These are phyloP conservation scores for Talaromyces piceae DNA, from an alignment of 2,329 filamentous ascomycete genomes.

Conservation along the genomic window DNA sequence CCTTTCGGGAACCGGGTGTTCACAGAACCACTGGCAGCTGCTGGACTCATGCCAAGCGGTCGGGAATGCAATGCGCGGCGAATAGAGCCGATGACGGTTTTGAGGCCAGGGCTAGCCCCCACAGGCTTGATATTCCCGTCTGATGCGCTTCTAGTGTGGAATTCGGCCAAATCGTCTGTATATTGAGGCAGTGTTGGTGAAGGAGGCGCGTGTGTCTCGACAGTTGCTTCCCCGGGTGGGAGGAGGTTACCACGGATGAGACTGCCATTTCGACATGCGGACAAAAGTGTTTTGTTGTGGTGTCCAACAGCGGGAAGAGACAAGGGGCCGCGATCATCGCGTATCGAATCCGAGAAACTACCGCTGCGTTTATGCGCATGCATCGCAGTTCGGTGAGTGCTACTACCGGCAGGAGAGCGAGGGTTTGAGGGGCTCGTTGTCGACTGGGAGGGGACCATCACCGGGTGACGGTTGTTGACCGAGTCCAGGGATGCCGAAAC, in stretches of 20 bases:
- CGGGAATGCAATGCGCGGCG: conserved; percentile 68
- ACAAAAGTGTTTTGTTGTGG: conserved; percentile 40
- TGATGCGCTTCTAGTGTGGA: conserved; percentile 24
- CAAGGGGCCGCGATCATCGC: conserved; percentile 56
- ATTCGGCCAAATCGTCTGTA: conserved; percentile 17
- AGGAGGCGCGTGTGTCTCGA: conserved; percentile 56
- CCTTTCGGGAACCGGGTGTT: conserved; percentile 27
- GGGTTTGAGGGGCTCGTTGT: conserved; percentile 21
- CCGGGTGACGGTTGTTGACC: conserved; percentile 34
- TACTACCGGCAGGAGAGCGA: conserved; percentile 23
- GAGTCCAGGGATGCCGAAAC: conserved; percentile 24
- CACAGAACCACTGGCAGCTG: conserved; percentile 29
- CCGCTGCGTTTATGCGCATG: conserved; percentile 68
- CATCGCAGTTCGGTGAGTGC: conserved; percentile 40
- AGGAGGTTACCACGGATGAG: conserved; percentile 81
- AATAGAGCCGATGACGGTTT: conserved; percentile 77
- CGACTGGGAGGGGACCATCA: conserved; percentile 30
- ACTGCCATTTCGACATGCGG: conserved; percentile 68
- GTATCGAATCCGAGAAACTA: conserved; percentile 76
- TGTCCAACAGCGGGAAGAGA: conserved; percentile 40
- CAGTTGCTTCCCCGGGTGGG: conserved; percentile 73
- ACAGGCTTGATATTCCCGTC: conserved; percentile 21
- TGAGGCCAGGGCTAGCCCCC: conserved; percentile 58
- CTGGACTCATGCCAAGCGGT: conserved; percentile 27
- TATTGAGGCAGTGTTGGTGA: conserved; percentile 34